phyloP scores from a whole-genome alignment of 1,284 basidiomycete species.

The Cutaneotrichosporon sp. region DNA sequence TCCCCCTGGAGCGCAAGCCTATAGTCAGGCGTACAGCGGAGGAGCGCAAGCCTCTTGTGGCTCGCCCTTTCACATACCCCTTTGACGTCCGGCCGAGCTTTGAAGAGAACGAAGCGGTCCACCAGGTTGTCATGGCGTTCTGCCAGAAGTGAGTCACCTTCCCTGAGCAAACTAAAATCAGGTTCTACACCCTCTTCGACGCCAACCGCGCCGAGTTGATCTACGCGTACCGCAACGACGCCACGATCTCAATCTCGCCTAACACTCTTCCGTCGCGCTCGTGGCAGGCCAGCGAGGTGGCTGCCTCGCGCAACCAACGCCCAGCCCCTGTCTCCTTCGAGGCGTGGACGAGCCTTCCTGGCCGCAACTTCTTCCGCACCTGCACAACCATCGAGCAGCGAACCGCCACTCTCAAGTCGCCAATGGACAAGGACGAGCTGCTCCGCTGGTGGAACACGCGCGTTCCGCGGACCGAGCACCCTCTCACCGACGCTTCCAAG shows the following conservation, averaged over 20 bases:
- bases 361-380: constrained; percentile 73
- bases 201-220: constrained; percentile 66
- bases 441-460: constrained; percentile 54
- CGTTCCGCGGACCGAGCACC: constrained; percentile 80
- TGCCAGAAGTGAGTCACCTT: constrained; percentile 25
- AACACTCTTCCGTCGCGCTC: constrained; percentile 77
- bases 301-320: constrained; percentile 61
- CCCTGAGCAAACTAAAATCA: constrained; percentile 40
- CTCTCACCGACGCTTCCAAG: constrained; percentile 65
- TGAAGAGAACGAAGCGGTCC: constrained; percentile 39
- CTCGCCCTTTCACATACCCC: constrained; percentile 45
- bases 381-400: constrained; percentile 64
- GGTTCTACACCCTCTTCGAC: constrained; percentile 84
- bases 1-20: constrained; percentile 46
- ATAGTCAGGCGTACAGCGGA: constrained; percentile 36
- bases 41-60: constrained; percentile 33
- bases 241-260: constrained; percentile 83
- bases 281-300: constrained; percentile 27
- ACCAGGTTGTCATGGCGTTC: constrained; percentile 53
- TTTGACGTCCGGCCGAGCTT: constrained; percentile 40
- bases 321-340: constrained; percentile 71
- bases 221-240: constrained; percentile 74
- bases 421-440: constrained; percentile 60
- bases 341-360: constrained; percentile 65
- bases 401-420: constrained; percentile 69